Percentiles rank a stretch among this genome's conserved stretches.
Conservation (phyloP, 176 grass and related monocot species). For the barley (Hordeum vulgare) region MorexV3_pseudomolecules_assembly NC_058521.1:447260200-447260699, state of each 20-base stretch:
- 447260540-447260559: constrained; percentile 92
- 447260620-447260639: constrained; percentile 45
- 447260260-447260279: constrained; percentile 74
- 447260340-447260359: constrained; percentile 38
- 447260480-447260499: constrained; percentile 2
- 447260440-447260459: constrained; percentile 89
- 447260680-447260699: constrained; percentile 20
- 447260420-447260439: constrained; percentile 46
- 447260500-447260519: constrained; percentile 70
- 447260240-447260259: constrained; percentile 58
- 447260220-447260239: constrained; percentile 63
- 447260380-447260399: constrained; percentile 23
- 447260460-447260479: constrained; percentile 48
- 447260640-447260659: constrained; percentile 84
- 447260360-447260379: constrained; percentile 58
- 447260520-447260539: constrained; percentile 51
- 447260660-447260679: constrained; percentile 48
- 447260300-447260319: constrained; percentile 39
- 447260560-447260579: constrained; percentile 89
- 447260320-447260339: constrained; percentile 30
- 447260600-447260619: constrained; percentile 8
- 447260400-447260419: constrained; percentile 34
- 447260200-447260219: constrained; percentile 36
- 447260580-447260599: constrained; percentile 43
- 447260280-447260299: constrained; percentile 54